Evolutionary conservation across 345 rosid genomes (phyloP).

Genomic region (Camelina hispida): DNA sequence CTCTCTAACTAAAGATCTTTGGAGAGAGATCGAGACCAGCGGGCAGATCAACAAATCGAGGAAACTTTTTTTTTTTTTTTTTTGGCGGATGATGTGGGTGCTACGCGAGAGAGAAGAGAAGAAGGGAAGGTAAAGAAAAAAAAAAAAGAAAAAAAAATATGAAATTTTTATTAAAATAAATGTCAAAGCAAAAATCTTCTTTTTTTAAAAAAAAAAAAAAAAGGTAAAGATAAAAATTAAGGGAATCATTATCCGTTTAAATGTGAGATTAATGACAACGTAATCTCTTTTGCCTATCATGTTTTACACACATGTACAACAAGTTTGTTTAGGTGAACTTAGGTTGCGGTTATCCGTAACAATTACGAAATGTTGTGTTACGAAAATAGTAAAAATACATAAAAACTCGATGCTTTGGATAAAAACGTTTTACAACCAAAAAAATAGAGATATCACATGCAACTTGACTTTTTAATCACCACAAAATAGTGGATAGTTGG

Average conservation of each 20-base stretch:
- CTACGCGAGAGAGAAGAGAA: slow-evolving; percentile 50
- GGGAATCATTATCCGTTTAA: slow-evolving; percentile 34
- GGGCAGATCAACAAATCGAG: slow-evolving; percentile 91
- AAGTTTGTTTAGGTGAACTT: not conserved
- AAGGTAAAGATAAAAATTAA: slow-evolving; percentile 27
- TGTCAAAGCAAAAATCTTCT: slow-evolving; percentile 16
- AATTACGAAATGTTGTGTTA: slow-evolving; percentile 2
- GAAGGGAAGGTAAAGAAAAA: slow-evolving; percentile 56
- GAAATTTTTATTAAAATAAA: slow-evolving; percentile 25
- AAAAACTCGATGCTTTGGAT: not conserved
- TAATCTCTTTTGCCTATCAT: not conserved
- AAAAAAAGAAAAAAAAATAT: slow-evolving; percentile 40
- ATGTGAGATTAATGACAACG: slow-evolving; percentile 35
- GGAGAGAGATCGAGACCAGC: slow-evolving; percentile 64
- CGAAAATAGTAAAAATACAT: not conserved
- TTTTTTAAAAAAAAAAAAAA: not conserved
- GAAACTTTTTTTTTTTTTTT: slow-evolving; percentile 40
- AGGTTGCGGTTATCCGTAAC: not conserved
- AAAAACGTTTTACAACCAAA: not conserved
- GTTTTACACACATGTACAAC: not conserved
- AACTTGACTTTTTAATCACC: slow-evolving; percentile 12
- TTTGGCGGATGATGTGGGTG: slow-evolving; percentile 45
- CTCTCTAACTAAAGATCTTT: slow-evolving; percentile 51
- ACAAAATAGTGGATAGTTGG: not conserved
- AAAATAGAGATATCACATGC: not conserved